These are phyloP conservation scores for Pythium guiyangense DNA, from an alignment of 352 stramenopile species.

Conservation along the genomic window DNA sequence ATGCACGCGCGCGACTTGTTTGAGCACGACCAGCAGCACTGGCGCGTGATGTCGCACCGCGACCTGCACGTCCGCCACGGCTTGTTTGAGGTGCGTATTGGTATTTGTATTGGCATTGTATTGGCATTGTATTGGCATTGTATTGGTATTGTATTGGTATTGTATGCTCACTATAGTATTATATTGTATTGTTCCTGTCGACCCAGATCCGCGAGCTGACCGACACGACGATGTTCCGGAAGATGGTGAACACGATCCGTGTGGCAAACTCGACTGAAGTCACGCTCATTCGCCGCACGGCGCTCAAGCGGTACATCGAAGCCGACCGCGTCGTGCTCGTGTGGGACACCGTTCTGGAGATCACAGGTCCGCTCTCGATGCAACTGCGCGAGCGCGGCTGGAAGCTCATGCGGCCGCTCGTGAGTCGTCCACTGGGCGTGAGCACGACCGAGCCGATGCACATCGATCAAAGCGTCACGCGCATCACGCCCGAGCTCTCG, in stretches of 20 bases:
- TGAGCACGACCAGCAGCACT: background rate
- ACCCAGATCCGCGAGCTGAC: constrained; percentile 4
- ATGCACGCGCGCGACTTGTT: constrained; percentile 3
- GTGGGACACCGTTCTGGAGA: constrained; percentile 8
- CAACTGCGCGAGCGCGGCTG: constrained; percentile 7
- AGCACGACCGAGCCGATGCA: background rate
- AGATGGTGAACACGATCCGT: constrained; percentile 6
- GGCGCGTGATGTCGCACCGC: background rate
- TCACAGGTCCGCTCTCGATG: constrained; percentile 2
- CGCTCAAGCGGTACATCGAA: constrained; percentile 1
- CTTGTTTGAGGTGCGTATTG: constrained; percentile 4
- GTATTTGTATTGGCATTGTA: too few relatives aligned
- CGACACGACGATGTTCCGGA: constrained; percentile 4
- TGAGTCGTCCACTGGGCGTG: background rate
- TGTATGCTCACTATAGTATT: too few relatives aligned
- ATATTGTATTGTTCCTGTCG: too few relatives aligned
- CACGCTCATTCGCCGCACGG: constrained; percentile 8
- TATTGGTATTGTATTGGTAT: too few relatives aligned
- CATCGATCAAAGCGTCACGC: constrained; percentile 4
- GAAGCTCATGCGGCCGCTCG: constrained; percentile 1
- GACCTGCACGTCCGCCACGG: constrained; percentile 1
- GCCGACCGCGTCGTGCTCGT: constrained; percentile 4
- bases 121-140: background rate
- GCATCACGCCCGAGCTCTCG: constrained; percentile 10
- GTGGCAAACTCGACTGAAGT: background rate